Percentiles rank a stretch among this genome's conserved stretches.
phyloP scores from a whole-genome alignment of 208 protist genomes.

The Trypanosoma boissoni region DNA sequence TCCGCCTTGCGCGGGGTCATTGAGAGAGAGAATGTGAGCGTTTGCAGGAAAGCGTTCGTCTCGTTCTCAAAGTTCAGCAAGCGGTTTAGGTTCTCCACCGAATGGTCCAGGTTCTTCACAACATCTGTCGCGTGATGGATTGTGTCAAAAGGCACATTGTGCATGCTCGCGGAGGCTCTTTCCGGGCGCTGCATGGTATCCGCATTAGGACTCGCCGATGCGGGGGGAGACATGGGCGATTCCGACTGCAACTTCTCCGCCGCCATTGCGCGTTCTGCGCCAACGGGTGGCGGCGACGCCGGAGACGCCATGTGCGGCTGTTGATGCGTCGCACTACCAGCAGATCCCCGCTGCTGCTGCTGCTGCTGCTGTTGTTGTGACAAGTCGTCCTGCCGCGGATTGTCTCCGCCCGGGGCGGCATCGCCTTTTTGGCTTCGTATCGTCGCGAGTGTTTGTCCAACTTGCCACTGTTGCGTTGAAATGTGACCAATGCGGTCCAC shows the following conservation, averaged over 20 bases:
- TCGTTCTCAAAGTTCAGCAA: conserved; percentile 79
- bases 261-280: conserved; percentile 16
- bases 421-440: conserved; percentile 49
- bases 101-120: conserved; percentile 35
- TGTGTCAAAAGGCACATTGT: conserved; percentile 54
- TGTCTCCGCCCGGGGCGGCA: conserved; percentile 8
- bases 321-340: too few relatives aligned
- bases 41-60: conserved; percentile 82
- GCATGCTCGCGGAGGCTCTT: too few relatives aligned
- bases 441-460: conserved; percentile 78
- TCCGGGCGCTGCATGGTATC: too few relatives aligned
- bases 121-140: conserved; percentile 53
- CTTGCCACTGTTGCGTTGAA: conserved; percentile 78
- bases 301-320: too few relatives aligned
- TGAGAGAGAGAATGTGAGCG: conserved; percentile 77
- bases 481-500: conserved; percentile 87
- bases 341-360: not conserved
- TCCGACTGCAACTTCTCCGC: too few relatives aligned
- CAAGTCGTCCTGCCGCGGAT: not conserved
- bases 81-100: conserved; percentile 60
- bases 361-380: not conserved
- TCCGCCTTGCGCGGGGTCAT: conserved; percentile 59
- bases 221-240: too few relatives aligned
- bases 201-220: too few relatives aligned
- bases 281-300: too few relatives aligned